These are phyloP conservation scores for Oenanthe javanica DNA, from an alignment of 140 eudicot species.

Conservation along the genomic window DNA sequence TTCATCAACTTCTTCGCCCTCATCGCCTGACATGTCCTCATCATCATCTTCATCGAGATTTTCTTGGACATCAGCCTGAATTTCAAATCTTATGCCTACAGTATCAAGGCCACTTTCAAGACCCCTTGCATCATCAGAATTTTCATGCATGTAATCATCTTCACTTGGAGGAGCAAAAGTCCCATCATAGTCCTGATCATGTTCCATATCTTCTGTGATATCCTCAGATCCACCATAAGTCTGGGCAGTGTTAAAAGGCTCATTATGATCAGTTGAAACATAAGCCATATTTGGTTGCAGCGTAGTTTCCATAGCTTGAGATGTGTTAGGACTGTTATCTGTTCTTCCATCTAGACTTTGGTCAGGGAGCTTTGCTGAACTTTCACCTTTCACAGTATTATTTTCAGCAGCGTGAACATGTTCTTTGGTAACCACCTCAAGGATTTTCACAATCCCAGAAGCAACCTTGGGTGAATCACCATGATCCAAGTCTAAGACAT, in stretches of 20 bases:
- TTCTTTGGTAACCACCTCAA: constrained; percentile 87
- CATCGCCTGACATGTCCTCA: constrained; percentile 84
- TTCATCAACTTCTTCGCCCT: constrained; percentile 71
- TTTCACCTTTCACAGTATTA: constrained; percentile 43
- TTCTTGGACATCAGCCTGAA: constrained; percentile 62
- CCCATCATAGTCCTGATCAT: constrained; percentile 89
- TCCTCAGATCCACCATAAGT: constrained; percentile 79
- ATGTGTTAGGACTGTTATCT: constrained; percentile 27
- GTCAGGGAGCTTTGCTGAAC: constrained; percentile 50
- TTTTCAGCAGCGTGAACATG: constrained; percentile 82
- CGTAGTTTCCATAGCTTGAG: constrained; percentile 45
- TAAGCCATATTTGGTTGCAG: constrained; percentile 47
- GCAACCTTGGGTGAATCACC: constrained; percentile 70
- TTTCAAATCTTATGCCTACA: constrained; percentile 79
- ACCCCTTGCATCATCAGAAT: constrained; percentile 55
- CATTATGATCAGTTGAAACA: constrained; percentile 38
- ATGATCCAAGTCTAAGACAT: constrained; percentile 77
- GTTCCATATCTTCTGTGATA: constrained; percentile 93
- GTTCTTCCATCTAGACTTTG: constrained; percentile 33
- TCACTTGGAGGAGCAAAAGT: constrained; percentile 65
- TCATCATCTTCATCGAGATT: constrained; percentile 82
- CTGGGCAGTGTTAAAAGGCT: constrained; percentile 45
- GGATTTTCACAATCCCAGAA: constrained; percentile 72
- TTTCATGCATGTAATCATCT: constrained; percentile 96
- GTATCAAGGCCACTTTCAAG: constrained; percentile 71